Base-by-base conservation (phyloP, 2,329 filamentous ascomycete species). In the Cercospora beticola region DNA sequence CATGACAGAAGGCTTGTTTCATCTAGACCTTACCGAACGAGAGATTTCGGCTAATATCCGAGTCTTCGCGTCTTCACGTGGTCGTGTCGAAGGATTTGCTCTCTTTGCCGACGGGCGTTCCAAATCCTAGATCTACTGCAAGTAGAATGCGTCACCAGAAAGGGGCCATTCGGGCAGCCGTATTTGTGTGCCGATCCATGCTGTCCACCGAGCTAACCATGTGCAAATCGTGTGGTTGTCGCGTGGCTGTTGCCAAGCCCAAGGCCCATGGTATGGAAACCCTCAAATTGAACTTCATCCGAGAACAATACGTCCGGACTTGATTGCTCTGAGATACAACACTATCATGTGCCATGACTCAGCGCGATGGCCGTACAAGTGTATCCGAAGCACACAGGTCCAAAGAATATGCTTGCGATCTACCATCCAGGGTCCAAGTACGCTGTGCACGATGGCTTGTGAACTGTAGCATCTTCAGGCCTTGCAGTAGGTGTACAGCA, bases 1-100 rank as follows among this genome's bases (percentile, higher is more conserved):
- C 8, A 56, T 64, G 30, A 63, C 10, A 18, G 21, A 66, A 66
- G 54, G 63, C 67, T 66, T 69, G 67, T 69, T 52, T 67, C 23
- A 28, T 16, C 16, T 67, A 54, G 49, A 66, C 3, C 16, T 23
- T 56, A 14, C n/a, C 46, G 21, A 52, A 52, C 21, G 46, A 52
- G 46, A 16, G 18, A 23, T 14, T 52, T 23, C n/a, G 46, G 46
- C 46, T 52, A 52, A 52, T 26, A n/a, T 52, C 46, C 21, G 46
- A 23, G 21, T 14, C 46, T 52, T 23, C 21, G 36, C 36, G 16
- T n/a, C 5, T 43, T n/a, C 36, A 43, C 36, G 16, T 43, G 36
- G 16, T n/a, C 6, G 21, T 52, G 46, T 23, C 21, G 10, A 52
- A 5, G 46, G 21, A 14, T 23, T 3, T 52, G 21, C 21, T 21